These are phyloP conservation scores for Phaeotremella fagi DNA, from an alignment of 768 basidiomycete species.

Conservation along the genomic window DNA sequence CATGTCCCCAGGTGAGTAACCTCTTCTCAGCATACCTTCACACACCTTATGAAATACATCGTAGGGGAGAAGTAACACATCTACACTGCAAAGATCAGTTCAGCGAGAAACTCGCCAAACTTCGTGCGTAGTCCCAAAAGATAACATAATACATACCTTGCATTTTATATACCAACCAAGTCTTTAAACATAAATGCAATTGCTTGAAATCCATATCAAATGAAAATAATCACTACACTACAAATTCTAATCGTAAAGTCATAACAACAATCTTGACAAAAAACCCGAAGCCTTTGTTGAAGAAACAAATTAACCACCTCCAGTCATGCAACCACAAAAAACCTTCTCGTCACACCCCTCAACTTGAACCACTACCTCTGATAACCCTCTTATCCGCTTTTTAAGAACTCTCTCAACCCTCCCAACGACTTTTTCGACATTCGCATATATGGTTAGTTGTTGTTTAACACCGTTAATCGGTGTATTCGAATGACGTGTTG, in stretches of 20 bases:
- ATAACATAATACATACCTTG: slow-evolving; percentile 4
- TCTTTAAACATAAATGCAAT: no score
- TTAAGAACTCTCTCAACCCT: slow-evolving; percentile 69
- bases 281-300: neutral
- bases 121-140: slow-evolving; percentile 12
- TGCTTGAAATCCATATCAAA: no score
- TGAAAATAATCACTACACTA: no score
- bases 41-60: slow-evolving; percentile 7
- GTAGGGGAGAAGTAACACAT: slow-evolving; percentile 91
- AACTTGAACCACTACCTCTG: slow-evolving; percentile 86
- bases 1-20: slow-evolving; percentile 71
- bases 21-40: neutral
- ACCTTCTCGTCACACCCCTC: slow-evolving; percentile 51
- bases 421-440: slow-evolving; percentile 67
- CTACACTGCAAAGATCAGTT: slow-evolving; percentile 87
- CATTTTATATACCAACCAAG: slow-evolving; percentile 10
- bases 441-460: slow-evolving; percentile 55
- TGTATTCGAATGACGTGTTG: slow-evolving; percentile 48
- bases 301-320: slow-evolving; percentile 6
- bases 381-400: slow-evolving; percentile 69
- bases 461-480: slow-evolving; percentile 49
- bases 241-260: no score
- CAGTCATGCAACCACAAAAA: slow-evolving; percentile 47
- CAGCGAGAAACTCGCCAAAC: slow-evolving; percentile 22
- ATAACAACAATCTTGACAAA: no score